Evolutionary conservation across 106 monocot species (phyloP), one percentile per base, ranked within the genome.

Genomic region (Apostasia shenzhenica): DNA sequence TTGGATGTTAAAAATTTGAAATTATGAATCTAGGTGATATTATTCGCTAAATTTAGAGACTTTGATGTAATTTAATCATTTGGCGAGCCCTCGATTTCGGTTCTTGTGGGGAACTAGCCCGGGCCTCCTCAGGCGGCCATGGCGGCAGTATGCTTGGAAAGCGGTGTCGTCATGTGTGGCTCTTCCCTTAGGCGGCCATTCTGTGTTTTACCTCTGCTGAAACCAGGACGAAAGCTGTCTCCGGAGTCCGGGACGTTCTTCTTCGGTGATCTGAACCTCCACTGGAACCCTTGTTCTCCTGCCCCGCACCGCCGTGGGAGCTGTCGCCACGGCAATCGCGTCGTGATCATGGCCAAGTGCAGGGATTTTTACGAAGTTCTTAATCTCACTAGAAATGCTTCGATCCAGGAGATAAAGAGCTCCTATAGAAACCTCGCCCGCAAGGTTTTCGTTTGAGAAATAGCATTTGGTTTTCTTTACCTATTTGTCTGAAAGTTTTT

Each of bases 381-480:
- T 45, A 84, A 84, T 54, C 52, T 88, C 59, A 73, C 62, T 59
- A 75, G 84, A 63, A 70, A 78, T 69, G 84, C 88, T 14, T 81
- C 78, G 8, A 65, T 88, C 1, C 81, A 84, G 78, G 88, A 88
- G 84, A 79, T 88, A 78, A 88, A 84, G 75, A 64, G 56, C 13
- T 60, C 88, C 14, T 88, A 88, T 67, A 72, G 84, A 57, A 81
- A 47, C 55, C 88, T 88, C 45, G 88, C 88, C 2, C 75, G 88
- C 45, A 84, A 88, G 88, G 88, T 88, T 46, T 61, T 2, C 6
- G n/a, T 8, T 3, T 4, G 11, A 13, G 13, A 50, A 50, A 5
- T 64, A 45, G 8, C 38, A 8, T 59, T 59, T 8, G 39, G 37
- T 6, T 8, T 8, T 59, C 41, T 59, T 39, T 1, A 59, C 59